Evolutionary conservation across 345 rosid species (phyloP).

Genomic region (Salix suchowensis): DNA sequence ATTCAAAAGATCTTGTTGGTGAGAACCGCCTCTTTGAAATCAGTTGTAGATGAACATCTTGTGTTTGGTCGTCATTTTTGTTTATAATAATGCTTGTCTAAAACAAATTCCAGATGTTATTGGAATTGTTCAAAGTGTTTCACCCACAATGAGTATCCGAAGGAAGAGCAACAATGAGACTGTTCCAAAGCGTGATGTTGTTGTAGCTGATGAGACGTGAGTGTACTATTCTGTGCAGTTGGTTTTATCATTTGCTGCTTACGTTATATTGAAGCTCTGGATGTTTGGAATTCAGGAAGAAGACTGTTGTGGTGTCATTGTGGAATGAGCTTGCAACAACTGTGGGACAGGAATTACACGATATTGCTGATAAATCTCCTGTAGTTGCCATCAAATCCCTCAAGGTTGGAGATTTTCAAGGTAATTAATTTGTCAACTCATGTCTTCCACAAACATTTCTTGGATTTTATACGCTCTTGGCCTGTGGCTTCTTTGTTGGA

Average conservation of each 20-base stretch:
- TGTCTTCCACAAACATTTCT: too few species aligned
- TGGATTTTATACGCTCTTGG: not conserved
- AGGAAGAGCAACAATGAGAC: constrained; percentile 74
- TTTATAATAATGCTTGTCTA: too few species aligned
- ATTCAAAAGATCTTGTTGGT: constrained; percentile 73
- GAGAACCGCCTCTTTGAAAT: constrained; percentile 13
- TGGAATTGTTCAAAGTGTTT: constrained; percentile 87
- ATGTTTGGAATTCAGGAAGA: constrained; percentile 44
- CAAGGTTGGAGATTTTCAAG: constrained; percentile 92
- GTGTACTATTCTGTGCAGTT: not conserved
- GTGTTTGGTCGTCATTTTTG: not conserved
- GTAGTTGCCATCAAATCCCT: constrained; percentile 76
- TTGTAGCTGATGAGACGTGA: constrained; percentile 78
- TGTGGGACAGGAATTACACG: constrained; percentile 70
- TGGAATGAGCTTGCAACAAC: constrained; percentile 86
- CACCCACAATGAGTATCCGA: constrained; percentile 67
- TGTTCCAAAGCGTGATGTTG: constrained; percentile 75
- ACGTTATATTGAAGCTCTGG: not conserved
- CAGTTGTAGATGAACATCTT: not conserved
- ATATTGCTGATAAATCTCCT: constrained; percentile 60
- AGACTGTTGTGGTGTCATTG: constrained; percentile 73
- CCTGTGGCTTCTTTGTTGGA: not conserved
- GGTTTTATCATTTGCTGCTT: not conserved
- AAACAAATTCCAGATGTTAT: constrained; percentile 48
- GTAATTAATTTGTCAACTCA: constrained; percentile 29